Base-by-base conservation (phyloP, 2,329 filamentous ascomycete genomes). In the Rhynchosporium graminicola region DNA sequence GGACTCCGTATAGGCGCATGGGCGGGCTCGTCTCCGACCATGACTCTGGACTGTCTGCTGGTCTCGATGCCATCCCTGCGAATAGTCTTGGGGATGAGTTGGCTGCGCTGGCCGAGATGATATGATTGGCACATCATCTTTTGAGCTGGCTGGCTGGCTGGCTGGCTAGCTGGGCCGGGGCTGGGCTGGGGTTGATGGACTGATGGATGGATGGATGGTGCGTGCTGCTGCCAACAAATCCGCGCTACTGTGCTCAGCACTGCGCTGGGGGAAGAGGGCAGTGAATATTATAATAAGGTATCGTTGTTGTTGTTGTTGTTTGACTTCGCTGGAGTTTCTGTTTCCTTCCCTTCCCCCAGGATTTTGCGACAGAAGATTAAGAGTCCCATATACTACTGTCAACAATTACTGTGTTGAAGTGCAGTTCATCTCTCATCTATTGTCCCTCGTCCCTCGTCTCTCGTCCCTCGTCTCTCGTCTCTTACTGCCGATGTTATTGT, bases 161-260 rank as follows among this genome's bases (percentile, higher is more conserved):
- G 29, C 8, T 20, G 20, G 20, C 20, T 20, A 1, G 29, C 8
- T 15, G 46, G 43, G 12, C 10, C 38, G 36, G 28, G 38, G 13
- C 26, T 47, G 51, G 38, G 26, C 15, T 12, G n/a, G 43, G 33
- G 43, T 38, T 38, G 38, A 43, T 36, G 38, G 20, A 5, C 13
- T 26, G 45, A 7, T 38, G 60, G 48, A 15, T 36, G 45, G 45
- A 7, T 38, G 60, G 48, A 15, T 36, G 45, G 10, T 29, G 46
- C 28, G 15, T 57, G 50, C 45, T 63, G 62, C 45, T 63, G 62
- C 62, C 62, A 63, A 57, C 62, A 60, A 63, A 63, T 63, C 62
- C 57, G 48, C 62, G 62, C 62, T 60, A 60, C 36, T 42, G 29
- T 36, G 9, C 33, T 36, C 6, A 6, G 31, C 8, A n/a, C 38